Conservation (phyloP, 2,329 filamentous ascomycete species). For the Clonostachys solani region DNA sequence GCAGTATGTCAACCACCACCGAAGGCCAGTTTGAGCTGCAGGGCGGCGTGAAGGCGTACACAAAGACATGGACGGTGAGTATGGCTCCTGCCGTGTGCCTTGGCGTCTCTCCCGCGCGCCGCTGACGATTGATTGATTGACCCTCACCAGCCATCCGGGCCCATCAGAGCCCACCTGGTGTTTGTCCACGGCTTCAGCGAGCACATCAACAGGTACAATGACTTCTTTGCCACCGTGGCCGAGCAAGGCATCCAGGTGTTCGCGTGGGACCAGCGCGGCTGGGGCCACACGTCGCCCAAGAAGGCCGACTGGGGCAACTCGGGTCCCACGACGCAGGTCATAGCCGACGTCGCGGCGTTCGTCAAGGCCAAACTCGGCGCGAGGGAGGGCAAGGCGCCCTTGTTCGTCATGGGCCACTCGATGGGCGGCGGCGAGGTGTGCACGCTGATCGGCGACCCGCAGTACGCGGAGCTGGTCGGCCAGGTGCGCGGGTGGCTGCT, state of each 20-base stretch:
- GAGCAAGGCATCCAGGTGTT: conserved; percentile 69
- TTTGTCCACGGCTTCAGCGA: conserved; percentile 91
- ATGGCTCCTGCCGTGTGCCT: background rate
- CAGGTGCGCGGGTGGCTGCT: conserved; percentile 70
- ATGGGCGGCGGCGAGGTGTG: conserved; percentile 85
- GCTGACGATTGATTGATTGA: background rate
- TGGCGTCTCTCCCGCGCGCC: background rate
- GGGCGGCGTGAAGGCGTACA: conserved; percentile 42
- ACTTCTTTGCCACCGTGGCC: conserved; percentile 68
- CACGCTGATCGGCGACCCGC: conserved; percentile 46
- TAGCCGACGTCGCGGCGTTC: conserved; percentile 77
- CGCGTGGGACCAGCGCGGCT: conserved; percentile 83
- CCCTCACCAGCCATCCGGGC: conserved; percentile 42
- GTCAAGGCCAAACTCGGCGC: conserved; percentile 50
- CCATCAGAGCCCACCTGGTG: conserved; percentile 66
- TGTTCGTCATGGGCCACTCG: conserved; percentile 86
- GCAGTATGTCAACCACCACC: conserved; percentile 29
- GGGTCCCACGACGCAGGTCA: conserved; percentile 67
- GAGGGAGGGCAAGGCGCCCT: conserved; percentile 43
- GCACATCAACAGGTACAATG: conserved; percentile 73
- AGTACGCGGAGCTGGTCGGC: conserved; percentile 48
- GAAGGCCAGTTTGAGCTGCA: conserved; percentile 44
- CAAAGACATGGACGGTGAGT: conserved; percentile 55
- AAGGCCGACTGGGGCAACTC: conserved; percentile 64
- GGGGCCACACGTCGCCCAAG: conserved; percentile 68